phyloP scores from a whole-genome alignment of 805 yeast genomes.

The Lachancea sp. region DNA sequence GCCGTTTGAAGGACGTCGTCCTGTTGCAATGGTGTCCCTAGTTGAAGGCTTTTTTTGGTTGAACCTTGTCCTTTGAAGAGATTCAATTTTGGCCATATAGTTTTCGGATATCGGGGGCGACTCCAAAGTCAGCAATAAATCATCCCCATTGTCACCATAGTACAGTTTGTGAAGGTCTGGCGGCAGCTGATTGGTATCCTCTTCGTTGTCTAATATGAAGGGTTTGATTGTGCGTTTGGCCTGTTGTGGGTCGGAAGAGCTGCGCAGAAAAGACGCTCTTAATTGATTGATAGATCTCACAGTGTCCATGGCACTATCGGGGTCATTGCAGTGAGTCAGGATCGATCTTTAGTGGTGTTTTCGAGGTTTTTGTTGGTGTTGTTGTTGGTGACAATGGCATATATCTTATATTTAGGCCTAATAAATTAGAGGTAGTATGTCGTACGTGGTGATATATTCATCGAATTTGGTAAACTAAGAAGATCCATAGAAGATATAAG shows the following conservation, averaged over 20 bases:
- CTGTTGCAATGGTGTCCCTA: not conserved
- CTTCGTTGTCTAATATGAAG: slow-evolving; percentile 8
- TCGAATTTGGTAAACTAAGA: no score
- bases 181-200: slow-evolving; percentile 1
- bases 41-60: slow-evolving; percentile 4
- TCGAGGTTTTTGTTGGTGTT: not conserved
- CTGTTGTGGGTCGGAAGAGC: slow-evolving; percentile 28
- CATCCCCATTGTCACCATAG: not conserved
- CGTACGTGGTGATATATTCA: no score
- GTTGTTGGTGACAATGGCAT: no score
- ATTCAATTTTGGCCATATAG: slow-evolving; percentile 3
- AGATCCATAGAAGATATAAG: no score
- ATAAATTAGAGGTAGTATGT: no score
- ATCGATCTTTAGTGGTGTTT: not conserved
- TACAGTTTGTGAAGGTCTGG: not conserved
- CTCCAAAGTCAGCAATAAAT: slow-evolving; percentile 10
- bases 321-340: slow-evolving; percentile 1
- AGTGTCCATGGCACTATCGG: slow-evolving; percentile 21
- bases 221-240: slow-evolving; percentile 29
- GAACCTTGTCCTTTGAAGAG: slow-evolving; percentile 1
- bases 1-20: not conserved
- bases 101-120: slow-evolving; percentile 29
- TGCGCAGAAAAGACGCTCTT: slow-evolving; percentile 26
- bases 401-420: no score
- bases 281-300: slow-evolving; percentile 22